Evolutionary conservation across 139 green algal species (phyloP), one percentile per base, ranked within the genome.

Genomic region (Spirogloea muscicola): DNA sequence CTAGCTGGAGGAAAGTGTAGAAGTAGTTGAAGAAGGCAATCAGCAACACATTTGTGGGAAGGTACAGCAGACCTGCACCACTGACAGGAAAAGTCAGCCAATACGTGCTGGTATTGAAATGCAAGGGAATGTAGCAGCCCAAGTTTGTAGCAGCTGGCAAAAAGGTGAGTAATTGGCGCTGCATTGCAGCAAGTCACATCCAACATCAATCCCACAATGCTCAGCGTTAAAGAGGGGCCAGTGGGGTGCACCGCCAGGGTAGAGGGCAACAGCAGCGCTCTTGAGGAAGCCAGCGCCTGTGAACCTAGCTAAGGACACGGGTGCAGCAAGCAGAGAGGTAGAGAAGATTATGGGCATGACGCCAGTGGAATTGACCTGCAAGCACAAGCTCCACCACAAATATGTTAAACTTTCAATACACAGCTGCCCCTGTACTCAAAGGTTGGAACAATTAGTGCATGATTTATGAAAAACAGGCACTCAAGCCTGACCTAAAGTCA

Each of bases 1-100:
- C 94, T n/a, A 99, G 80, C 71, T 90, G 85, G 57, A 98, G 85
- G 88, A 98, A 99, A 46, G 94, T 99, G 88, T 99, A 99, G 84
- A 96, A 96, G 86, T 97, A 99, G 85, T 99, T 99, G 90, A 99
- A 98, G 73, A 92, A 91, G 13, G 86, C 89, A 64, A 99, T 99
- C 33, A 99, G 87, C 5, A 82, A 87, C 37, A 98, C 87, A 68
- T 93, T 97, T 69, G 89, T 61, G 3, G 81, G 80, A 1, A 88
- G 39, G 57, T 88, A 88, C 25, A 74, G 29, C 39, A 59, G 18
- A 21, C 82, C 58, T 72, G 71, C 25, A 68, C 25, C n/a, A n/a
- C n/a, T n/a, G n/a, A n/a, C n/a, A n/a, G n/a, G n/a, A n/a, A n/a
- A n/a, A n/a, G n/a, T n/a, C n/a, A n/a, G n/a, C n/a, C n/a, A n/a